Evolutionary conservation across 352 stramenopile species (phyloP), one percentile per base, ranked within the genome.

Genomic region (Phytopythium litorale): DNA sequence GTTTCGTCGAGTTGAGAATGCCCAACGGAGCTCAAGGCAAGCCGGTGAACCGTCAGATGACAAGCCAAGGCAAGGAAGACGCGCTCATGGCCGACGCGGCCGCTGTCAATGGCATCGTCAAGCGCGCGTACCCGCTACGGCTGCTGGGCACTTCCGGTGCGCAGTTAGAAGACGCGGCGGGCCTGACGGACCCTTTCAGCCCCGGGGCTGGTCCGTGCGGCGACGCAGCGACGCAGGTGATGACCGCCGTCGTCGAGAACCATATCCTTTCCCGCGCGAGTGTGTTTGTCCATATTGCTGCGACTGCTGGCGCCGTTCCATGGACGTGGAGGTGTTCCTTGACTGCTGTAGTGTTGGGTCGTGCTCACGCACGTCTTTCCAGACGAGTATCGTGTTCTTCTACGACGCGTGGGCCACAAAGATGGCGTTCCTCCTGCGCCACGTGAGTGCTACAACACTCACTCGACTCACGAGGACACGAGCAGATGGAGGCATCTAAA

Each of bases 341-440:
- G 75, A 73, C 71, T 57, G 49, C 35, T 57, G 46, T 49, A 9
- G 0, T 32, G 7, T 19, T 18, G 30, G 25, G 18, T 37, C 5
- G 11, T 23, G 25, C 75, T 16, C 61, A 79, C 64, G 58, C 54
- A 73, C 64, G 65, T 80, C 71, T 21, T 87, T 74, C 53, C 62
- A 84, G 58, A 76, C 71, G 56, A 80, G 65, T 52, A 60, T 80
- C 23, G 78, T 93, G 56, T 93, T 83, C 61, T 75, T 91, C 37
- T 93, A 93, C 64, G 78, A 93, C 58, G 72, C 78, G 33, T 93
- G 84, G 84, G 82, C 81, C 23, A 62, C 70, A 21, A 78, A 73
- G 21, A 76, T 91, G 66, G 57, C 73, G 49, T 81, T 84, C 48
- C 67, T 93, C 33, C 72, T 88, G 62, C 78, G 78, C 35, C 71